These are phyloP conservation scores for Nidularia pulvinata DNA, from an alignment of 768 basidiomycete species.

Conservation along the genomic window DNA sequence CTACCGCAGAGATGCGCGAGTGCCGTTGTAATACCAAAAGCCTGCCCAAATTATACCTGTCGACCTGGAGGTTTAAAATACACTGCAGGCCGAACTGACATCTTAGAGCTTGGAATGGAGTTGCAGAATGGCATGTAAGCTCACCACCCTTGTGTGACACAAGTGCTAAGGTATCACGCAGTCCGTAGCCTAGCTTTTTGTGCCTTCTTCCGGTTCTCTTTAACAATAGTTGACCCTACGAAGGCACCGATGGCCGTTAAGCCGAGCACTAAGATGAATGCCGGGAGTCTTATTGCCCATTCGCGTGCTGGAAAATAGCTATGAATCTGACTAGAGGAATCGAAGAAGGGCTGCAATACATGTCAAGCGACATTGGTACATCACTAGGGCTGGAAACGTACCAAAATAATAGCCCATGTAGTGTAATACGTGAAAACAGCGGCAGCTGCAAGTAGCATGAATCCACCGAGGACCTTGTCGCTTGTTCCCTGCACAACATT, in stretches of 20 bases:
- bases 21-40: too few relatives aligned
- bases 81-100: too few relatives aligned
- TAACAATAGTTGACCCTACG: constrained; percentile 73
- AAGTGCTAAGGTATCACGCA: constrained; percentile 35
- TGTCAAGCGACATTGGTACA: background rate
- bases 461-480: constrained; percentile 79
- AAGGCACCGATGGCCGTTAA: constrained; percentile 80
- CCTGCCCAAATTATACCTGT: too few relatives aligned
- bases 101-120: background rate
- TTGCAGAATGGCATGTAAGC: background rate
- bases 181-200: constrained; percentile 61
- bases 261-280: constrained; percentile 79
- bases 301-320: constrained; percentile 83
- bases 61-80: too few relatives aligned
- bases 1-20: too few relatives aligned
- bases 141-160: background rate
- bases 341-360: constrained; percentile 73
- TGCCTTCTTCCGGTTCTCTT: constrained; percentile 71
- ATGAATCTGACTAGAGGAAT: constrained; percentile 71
- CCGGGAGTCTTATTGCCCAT: constrained; percentile 91
- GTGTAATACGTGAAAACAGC: constrained; percentile 90
- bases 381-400: constrained; percentile 29
- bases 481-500: constrained; percentile 54
- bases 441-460: constrained; percentile 78
- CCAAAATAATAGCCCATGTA: constrained; percentile 86